Evolutionary conservation across 164 flowering plant species (phyloP).

Genomic region (Chloranthus sessilifolius): DNA sequence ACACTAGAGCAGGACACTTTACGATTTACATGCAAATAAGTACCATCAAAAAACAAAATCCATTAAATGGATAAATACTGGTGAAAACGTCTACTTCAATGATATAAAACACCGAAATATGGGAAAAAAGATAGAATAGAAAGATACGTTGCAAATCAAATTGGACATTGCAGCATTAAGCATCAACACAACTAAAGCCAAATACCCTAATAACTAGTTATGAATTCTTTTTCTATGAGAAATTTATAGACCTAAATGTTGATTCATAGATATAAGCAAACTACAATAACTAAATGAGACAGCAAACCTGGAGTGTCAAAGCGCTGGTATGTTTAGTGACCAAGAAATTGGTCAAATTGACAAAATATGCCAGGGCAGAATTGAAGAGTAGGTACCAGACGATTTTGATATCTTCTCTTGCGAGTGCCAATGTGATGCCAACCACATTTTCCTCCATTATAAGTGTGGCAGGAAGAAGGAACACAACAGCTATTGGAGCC

Average conservation of each 20-base stretch:
- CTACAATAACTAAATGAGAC: too few relatives aligned
- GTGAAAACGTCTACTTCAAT: background rate
- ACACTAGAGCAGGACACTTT: too few relatives aligned
- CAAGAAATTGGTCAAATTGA: slow-evolving; percentile 65
- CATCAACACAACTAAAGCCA: too few relatives aligned
- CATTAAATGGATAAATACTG: background rate
- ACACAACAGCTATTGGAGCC: slow-evolving; percentile 62
- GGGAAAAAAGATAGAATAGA: too few relatives aligned
- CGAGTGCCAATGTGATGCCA: slow-evolving; percentile 48
- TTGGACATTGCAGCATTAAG: too few relatives aligned
- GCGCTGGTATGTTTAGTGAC: slow-evolving; percentile 78
- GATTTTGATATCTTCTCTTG: slow-evolving; percentile 39
- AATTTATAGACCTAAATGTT: too few relatives aligned
- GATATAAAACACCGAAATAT: background rate
- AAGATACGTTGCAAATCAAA: too few relatives aligned
- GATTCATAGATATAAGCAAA: too few relatives aligned
- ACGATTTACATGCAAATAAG: too few relatives aligned
- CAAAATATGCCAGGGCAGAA: slow-evolving; percentile 56
- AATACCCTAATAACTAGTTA: too few relatives aligned
- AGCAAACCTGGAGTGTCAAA: slow-evolving; percentile 63
- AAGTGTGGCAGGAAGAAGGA: slow-evolving; percentile 53
- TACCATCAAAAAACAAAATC: background rate
- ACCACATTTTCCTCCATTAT: slow-evolving; percentile 54
- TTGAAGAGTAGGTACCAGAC: slow-evolving; percentile 57
- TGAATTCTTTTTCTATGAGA: too few relatives aligned